phyloP scores from a whole-genome alignment of 1,284 basidiomycete species.

The Ustilago shanxiensis region DNA sequence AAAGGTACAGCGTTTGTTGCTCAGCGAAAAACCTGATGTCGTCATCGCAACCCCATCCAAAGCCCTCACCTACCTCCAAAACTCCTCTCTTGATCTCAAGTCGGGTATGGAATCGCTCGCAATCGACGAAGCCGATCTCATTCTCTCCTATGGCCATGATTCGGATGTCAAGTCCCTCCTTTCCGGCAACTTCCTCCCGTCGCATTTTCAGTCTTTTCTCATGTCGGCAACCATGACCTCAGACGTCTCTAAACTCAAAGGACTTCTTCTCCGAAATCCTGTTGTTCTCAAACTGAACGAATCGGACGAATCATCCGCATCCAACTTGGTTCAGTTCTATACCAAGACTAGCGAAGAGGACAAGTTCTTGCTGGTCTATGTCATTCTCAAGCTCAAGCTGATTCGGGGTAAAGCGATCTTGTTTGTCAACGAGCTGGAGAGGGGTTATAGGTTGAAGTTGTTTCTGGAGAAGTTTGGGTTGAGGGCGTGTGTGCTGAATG shows the following conservation, averaged over 20 bases:
- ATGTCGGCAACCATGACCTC: constrained; percentile 99
- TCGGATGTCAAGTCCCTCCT: constrained; percentile 90
- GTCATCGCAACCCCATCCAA: constrained; percentile 91
- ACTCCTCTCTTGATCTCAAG: constrained; percentile 73
- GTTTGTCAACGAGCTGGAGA: constrained; percentile 96
- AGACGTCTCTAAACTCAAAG: constrained; percentile 91
- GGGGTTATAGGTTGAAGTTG: constrained; percentile 92
- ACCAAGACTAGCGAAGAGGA: constrained; percentile 80
- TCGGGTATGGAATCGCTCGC: constrained; percentile 83
- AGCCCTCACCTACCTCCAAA: constrained; percentile 81
- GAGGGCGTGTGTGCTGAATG: constrained; percentile 95
- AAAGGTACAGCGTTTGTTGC: constrained; percentile 83
- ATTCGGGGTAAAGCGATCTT: constrained; percentile 96
- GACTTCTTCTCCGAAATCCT: constrained; percentile 86
- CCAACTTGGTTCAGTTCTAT: constrained; percentile 63
- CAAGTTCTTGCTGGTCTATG: constrained; percentile 94
- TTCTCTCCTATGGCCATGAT: constrained; percentile 95
- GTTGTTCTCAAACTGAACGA: constrained; percentile 74
- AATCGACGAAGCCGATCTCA: constrained; percentile 97
- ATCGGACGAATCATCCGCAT: constrained; percentile 40
- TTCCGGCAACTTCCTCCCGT: constrained; percentile 79
- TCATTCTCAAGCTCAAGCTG: constrained; percentile 92
- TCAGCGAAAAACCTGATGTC: constrained; percentile 93
- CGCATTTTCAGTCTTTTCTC: constrained; percentile 91
- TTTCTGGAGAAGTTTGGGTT: constrained; percentile 98